Percentiles rank a stretch among this genome's conserved stretches.
phyloP scores from a whole-genome alignment of 129 eudicot species.

The Flaveria sonorensis region DNA sequence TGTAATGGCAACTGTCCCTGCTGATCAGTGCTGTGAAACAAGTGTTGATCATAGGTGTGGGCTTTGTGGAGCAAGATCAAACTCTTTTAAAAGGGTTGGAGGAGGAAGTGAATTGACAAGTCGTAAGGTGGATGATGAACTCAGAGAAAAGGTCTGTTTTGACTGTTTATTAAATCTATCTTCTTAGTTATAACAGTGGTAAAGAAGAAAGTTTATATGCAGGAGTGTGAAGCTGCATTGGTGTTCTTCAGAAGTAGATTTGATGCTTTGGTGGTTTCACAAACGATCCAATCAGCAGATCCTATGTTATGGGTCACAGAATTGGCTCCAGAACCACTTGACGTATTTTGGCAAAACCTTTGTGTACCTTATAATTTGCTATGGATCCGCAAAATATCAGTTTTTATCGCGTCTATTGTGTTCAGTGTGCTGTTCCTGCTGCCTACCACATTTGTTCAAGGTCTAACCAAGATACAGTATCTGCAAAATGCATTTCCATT shows the following conservation, averaged over 20 bases:
- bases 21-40: conserved; percentile 41
- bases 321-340: conserved; percentile 81
- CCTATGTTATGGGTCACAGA: conserved; percentile 95
- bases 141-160: conserved; percentile 53
- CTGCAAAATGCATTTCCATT: conserved; percentile 62
- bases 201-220: conserved; percentile 19
- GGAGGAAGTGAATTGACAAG: conserved; percentile 30
- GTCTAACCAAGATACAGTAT: conserved; percentile 64
- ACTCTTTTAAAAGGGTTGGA: conserved; percentile 44
- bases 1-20: conserved; percentile 32
- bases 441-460: conserved; percentile 79
- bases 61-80: conserved; percentile 59
- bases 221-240: conserved; percentile 94
- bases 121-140: conserved; percentile 43
- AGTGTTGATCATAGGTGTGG: conserved; percentile 53
- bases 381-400: conserved; percentile 78
- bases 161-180: conserved; percentile 1
- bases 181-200: neutral
- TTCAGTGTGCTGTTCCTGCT: conserved; percentile 66
- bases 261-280: conserved; percentile 85
- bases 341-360: conserved; percentile 80
- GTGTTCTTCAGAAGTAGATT: conserved; percentile 85
- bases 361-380: conserved; percentile 68
- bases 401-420: conserved; percentile 59
- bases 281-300: conserved; percentile 65